Conservation (phyloP, 1,284 basidiomycete genomes). For the Polyporus tsugae region DNA sequence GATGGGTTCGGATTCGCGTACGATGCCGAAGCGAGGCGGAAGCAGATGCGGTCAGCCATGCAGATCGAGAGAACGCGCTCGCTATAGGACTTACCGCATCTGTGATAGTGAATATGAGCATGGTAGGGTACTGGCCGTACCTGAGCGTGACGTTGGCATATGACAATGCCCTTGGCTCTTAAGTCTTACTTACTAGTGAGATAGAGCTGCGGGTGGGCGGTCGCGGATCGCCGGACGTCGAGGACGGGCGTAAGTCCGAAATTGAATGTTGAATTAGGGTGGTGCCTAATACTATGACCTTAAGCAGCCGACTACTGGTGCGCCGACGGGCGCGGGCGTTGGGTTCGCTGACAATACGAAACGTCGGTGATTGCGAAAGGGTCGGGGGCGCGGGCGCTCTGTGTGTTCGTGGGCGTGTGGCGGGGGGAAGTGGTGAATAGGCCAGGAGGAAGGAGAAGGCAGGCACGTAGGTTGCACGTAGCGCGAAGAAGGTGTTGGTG, state of each 20-base stretch:
- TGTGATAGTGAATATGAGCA: not conserved
- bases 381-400: not conserved
- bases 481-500: not conserved
- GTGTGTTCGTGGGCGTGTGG: not conserved
- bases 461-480: conserved; percentile 4
- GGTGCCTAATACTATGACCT: not conserved
- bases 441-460: conserved; percentile 5
- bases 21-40: conserved; percentile 1
- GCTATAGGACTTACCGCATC: not conserved
- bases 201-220: not conserved
- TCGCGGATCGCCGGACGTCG: conserved; percentile 3
- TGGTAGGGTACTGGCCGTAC: not conserved
- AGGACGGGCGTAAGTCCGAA: conserved; percentile 6
- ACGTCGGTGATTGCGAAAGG: conserved; percentile 1
- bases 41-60: not conserved
- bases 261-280: not conserved
- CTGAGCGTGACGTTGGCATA: not conserved
- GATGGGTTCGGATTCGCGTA: conserved; percentile 4
- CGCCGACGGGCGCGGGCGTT: not conserved
- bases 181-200: not conserved
- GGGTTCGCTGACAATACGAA: not conserved
- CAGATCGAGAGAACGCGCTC: conserved; percentile 1
- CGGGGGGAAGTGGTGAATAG: not conserved
- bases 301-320: not conserved
- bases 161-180: not conserved